Base-by-base conservation (phyloP, 352 stramenopile genomes). In the Pythium brassicae region DNA sequence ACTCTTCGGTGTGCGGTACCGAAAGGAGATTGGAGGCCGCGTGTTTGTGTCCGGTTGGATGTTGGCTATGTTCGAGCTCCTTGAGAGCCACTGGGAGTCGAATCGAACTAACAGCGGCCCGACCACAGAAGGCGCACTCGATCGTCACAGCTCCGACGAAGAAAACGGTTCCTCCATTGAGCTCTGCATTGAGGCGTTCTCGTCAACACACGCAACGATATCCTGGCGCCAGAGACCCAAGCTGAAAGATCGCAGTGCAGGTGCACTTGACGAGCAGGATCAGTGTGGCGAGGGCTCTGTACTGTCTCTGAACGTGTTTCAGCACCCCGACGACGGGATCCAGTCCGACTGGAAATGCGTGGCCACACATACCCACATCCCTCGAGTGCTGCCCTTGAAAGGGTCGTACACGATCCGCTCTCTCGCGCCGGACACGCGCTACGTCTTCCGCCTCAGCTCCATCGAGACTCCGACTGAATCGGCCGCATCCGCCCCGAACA, bases 381-480 rank as follows among this genome's bases (percentile, higher is more conserved):
- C 63, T 22, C 69, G 65, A 56, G 59, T 65, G 1, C 17, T 75
- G 9, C 64, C 69, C 8, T 68, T 61, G 4, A 74, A 72, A 65
- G 73, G 73, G 10, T 61, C 69, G 8, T 78, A 51, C 37, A 78
- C 61, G 4, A 57, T 83, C 23, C 64, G 62, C 15, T 69, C 80
- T 20, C 62, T 88, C 22, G 32, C 62, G 8, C 62, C 75, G 8
- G 74, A 87, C 50, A 87, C 73, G 9, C 59, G 57, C 19, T 86
- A 88, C 34, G 20, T 44, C 19, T 29, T 86, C 44, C 66, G 60
- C 17, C 50, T 83, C 3, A 55, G n/a, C 2, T 61, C 50, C n/a
- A 19, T 61, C n/a, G 43, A 62, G 44, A 47, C 57, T 26, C 44
- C 56, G 23, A 51, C 44, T 1, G 19, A 3, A 1, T n/a, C 26